Evolutionary conservation across 306 rosid species (phyloP), one percentile per base, ranked within the genome.

Genomic region (Pterocarpus santalinus): DNA sequence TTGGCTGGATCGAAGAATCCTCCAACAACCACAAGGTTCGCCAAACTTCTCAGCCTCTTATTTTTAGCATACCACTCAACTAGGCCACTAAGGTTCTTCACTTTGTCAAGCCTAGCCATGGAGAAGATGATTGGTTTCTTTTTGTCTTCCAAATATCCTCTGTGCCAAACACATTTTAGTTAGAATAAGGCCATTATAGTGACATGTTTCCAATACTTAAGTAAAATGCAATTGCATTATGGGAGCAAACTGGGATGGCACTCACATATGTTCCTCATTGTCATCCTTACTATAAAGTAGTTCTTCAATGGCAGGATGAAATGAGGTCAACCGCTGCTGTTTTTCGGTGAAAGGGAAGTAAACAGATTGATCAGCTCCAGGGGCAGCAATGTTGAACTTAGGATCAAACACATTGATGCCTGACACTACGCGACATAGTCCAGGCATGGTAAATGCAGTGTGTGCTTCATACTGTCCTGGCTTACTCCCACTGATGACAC

Each of bases 381-480:
- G 98, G 11, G 97, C 91, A 69, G 98, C 97, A 73, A 94, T 94
- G 92, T 94, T 94, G 91, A 94, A 91, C 87, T 90, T 94, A 5
- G 98, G 97, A 78, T 94, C 94, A 68, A 92, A 91, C 56, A 94
- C 94, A 86, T 82, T 87, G 87, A 92, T 91, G 81, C 98, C 98
- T 0, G 97, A 94, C 67, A 89, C 90, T 11, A 87, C 87, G 0
- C 98, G 90, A 35, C 76, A 85, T 71, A 94, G 89, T 79, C 97
- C 97, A 8, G 98, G 98, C 98, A 94, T 94, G 56, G 97, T 94
- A 62, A 94, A 94, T 68, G 94, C 92, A 49, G 74, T 78, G 75
- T 94, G 98, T 77, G 93, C 87, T 88, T 94, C 98, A 62, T 94
- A 94, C 76, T 94, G 97, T 66, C 98, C 97, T 8, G 96, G 86